phyloP scores from a whole-genome alignment of 805 yeast species.

The Martiniozyma abietophila region DNA sequence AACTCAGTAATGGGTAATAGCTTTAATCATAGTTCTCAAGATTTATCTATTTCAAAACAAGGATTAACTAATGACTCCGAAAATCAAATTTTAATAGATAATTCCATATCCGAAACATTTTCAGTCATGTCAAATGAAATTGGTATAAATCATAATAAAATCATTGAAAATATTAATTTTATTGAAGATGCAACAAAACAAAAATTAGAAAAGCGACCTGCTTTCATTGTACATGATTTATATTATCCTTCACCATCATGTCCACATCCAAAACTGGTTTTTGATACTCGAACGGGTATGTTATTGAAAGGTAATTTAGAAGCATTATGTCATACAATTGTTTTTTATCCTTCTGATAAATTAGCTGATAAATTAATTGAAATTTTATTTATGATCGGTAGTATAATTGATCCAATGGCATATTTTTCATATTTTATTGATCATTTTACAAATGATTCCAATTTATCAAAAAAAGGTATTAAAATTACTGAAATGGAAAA shows the following conservation, averaged over 20 bases:
- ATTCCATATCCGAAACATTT: no score
- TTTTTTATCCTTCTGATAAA: conserved; percentile 38
- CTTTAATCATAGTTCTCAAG: no score
- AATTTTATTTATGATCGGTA: conserved; percentile 48
- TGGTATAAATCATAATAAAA: no score
- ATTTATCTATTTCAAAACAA: no score
- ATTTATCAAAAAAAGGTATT: neutral
- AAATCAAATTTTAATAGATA: no score
- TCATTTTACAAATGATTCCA: conserved; percentile 7
- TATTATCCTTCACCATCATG: conserved; percentile 28
- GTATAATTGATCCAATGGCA: conserved; percentile 34
- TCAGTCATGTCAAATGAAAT: no score
- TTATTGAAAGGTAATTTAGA: conserved; percentile 53
- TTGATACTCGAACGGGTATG: conserved; percentile 38
- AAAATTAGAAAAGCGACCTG: neutral
- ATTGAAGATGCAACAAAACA: no score
- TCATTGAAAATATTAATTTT: no score
- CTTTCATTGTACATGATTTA: conserved; percentile 5
- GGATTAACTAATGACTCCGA: no score
- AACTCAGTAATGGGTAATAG: no score
- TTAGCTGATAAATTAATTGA: conserved; percentile 35
- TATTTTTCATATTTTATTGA: conserved; percentile 28
- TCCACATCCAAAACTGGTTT: conserved; percentile 54
- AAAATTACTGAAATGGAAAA: conserved; percentile 10
- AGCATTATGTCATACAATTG: conserved; percentile 64